Percentiles rank a stretch among this genome's conserved stretches.
These are phyloP conservation scores for Trichophyton rubrum DNA, from an alignment of 2,329 filamentous ascomycete species.

Conservation along the genomic window DNA sequence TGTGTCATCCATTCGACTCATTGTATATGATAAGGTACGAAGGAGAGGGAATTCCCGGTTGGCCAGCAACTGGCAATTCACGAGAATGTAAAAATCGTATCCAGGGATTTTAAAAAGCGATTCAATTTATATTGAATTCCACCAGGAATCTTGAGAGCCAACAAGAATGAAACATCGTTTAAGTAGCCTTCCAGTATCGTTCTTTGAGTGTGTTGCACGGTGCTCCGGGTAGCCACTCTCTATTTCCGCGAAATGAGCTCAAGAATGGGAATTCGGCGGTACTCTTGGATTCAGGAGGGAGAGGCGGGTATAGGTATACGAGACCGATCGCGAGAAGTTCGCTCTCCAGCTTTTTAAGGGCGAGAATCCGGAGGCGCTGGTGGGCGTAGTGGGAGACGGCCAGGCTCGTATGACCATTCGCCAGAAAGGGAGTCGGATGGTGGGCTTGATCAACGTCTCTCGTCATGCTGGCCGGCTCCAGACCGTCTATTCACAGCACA, in stretches of 20 bases:
- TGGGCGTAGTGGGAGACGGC: neutral
- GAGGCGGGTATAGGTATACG: neutral
- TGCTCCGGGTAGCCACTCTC: neutral
- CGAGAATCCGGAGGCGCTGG: neutral
- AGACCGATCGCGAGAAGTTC: neutral
- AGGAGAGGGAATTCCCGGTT: conserved; percentile 1
- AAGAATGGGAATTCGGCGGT: neutral
- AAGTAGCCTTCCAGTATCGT: neutral
- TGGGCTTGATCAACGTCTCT: too few species aligned
- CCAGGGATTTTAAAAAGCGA: neutral
- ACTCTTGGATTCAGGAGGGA: neutral
- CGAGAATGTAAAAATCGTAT: neutral
- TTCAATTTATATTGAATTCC: conserved; percentile 2
- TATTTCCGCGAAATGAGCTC: neutral
- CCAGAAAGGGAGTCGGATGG: too few species aligned
- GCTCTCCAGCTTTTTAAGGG: neutral
- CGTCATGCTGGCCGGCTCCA: neutral
- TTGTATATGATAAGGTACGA: conserved; percentile 22
- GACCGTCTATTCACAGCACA: neutral
- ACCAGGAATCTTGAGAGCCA: conserved; percentile 9
- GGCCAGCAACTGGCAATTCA: conserved; percentile 8
- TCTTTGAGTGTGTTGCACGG: neutral
- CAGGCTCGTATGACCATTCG: neutral
- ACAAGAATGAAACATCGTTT: conserved; percentile 3
- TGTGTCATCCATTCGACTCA: conserved; percentile 29